Base-by-base conservation (phyloP, 257 asterid genomes). In the Paulownia fortunei region DNA sequence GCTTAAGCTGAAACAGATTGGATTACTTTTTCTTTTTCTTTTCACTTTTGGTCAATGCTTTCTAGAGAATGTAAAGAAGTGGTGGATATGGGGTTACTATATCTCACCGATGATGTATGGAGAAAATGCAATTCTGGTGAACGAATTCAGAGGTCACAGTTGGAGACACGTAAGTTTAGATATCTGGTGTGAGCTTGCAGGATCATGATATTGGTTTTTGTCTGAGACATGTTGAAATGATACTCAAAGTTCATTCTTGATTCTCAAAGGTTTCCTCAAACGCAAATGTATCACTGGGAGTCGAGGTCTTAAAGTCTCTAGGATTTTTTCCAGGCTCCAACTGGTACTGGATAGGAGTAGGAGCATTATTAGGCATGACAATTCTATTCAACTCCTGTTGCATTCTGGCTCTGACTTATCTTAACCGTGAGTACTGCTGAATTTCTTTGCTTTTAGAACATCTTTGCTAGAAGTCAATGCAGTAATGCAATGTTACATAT, bases 301-400 rank as follows among this genome's bases (percentile, higher is more conserved):
- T 84, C 11, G 72, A 52, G 49, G 80, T 84, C 60, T 44, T 88
- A 13, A 81, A 85, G 78, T 74, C 83, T 34, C 83, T 82, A 0
- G 90, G 92, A 12, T 81, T 73, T 34, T 85, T 76, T 61, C 2
- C 87, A 0, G 88, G 79, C 27, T 52, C 83, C 11, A 60, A 83
- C 61, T 82, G 86, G 90, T 88, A 86, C 54, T 88, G 90, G 92
- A 83, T 88, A n/a, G 92, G 92, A 76, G 68, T 79, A 63, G 92
- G 84, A 55, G 84, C 90, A 27, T 72, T 88, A 64, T 6, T 69
- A 47, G 90, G 87, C 79, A 78, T 84, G 84, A 69, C 79, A 2
- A 37, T 84, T 24, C 1, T 88, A 19, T 69, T 76, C 76, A 82
- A 86, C 67, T 11, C 13, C 26, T 11, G 69, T 0, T 52, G 61